Evolutionary conservation across 2,329 filamentous ascomycete genomes (phyloP).

Genomic region (Claviceps capensis): DNA sequence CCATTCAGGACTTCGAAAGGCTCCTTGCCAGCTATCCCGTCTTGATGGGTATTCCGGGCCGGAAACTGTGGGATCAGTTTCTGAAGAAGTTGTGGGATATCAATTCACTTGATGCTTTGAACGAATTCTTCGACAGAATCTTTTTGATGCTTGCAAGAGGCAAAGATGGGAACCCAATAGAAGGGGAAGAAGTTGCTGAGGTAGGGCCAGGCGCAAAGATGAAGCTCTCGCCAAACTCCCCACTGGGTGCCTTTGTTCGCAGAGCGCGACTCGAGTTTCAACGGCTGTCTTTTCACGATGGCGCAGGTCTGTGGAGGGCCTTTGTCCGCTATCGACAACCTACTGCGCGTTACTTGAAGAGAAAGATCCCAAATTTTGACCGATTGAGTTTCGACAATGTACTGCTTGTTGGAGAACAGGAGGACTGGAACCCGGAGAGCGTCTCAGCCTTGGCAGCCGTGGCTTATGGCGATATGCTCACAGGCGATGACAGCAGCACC

Average conservation of each 20-base stretch:
- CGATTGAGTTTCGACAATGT: constrained; percentile 44
- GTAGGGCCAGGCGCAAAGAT: constrained; percentile 35
- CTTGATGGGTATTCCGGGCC: constrained; percentile 50
- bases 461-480: constrained; percentile 39
- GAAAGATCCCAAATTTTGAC: constrained; percentile 45
- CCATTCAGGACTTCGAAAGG: constrained; percentile 45
- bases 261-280: constrained; percentile 68
- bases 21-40: constrained; percentile 39
- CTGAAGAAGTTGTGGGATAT: constrained; percentile 72
- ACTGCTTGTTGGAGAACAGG: constrained; percentile 32
- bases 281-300: constrained; percentile 66
- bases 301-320: constrained; percentile 63
- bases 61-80: constrained; percentile 79
- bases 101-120: constrained; percentile 68
- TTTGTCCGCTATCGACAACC: constrained; percentile 72
- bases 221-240: constrained; percentile 57
- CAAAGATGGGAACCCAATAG: constrained; percentile 43
- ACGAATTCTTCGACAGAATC: constrained; percentile 56
- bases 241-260: constrained; percentile 69
- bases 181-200: constrained; percentile 31
- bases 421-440: constrained; percentile 33
- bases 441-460: constrained; percentile 32
- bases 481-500: constrained; percentile 24
- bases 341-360: constrained; percentile 52
- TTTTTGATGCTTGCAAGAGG: constrained; percentile 45